phyloP scores from a whole-genome alignment of 106 monocot genomes.

The Allium cepa region DNA sequence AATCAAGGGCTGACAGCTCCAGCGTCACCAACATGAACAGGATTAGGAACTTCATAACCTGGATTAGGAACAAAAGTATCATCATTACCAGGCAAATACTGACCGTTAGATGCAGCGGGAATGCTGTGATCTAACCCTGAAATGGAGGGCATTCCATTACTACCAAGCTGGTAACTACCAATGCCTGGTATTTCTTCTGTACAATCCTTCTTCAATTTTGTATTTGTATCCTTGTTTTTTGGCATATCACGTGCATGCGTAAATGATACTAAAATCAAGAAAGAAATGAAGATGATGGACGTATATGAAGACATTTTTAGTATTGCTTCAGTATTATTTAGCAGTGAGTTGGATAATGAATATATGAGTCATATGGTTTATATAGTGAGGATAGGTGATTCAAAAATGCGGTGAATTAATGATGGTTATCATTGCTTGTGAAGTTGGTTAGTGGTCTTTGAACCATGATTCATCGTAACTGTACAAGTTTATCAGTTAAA shows the following conservation, averaged over 20 bases:
- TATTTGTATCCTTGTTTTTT: background rate
- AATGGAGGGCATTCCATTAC: slow-evolving; percentile 1
- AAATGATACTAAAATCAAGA: background rate
- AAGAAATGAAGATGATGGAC: background rate
- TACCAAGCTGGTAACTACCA: slow-evolving; percentile 6
- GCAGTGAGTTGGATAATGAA: too few relatives aligned
- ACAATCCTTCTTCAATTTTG: background rate
- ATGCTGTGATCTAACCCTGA: slow-evolving; percentile 18
- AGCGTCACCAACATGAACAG: background rate
- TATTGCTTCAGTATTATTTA: too few relatives aligned
- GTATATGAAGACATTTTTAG: too few relatives aligned
- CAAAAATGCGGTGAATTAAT: too few relatives aligned
- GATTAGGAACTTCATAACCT: slow-evolving; percentile 24
- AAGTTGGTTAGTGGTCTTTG: too few relatives aligned
- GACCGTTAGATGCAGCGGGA: slow-evolving; percentile 13
- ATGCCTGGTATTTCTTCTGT: slow-evolving; percentile 9
- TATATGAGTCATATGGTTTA: too few relatives aligned
- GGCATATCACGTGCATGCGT: background rate
- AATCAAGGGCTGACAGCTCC: too few relatives aligned
- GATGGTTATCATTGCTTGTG: too few relatives aligned
- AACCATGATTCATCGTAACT: too few relatives aligned
- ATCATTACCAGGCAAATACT: slow-evolving; percentile 14
- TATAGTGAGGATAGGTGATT: too few relatives aligned
- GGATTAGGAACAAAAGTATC: slow-evolving; percentile 35
- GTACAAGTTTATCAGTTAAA: too few relatives aligned